These are phyloP conservation scores for Irpex sp. DNA, from an alignment of 1,284 basidiomycete species.

Conservation along the genomic window DNA sequence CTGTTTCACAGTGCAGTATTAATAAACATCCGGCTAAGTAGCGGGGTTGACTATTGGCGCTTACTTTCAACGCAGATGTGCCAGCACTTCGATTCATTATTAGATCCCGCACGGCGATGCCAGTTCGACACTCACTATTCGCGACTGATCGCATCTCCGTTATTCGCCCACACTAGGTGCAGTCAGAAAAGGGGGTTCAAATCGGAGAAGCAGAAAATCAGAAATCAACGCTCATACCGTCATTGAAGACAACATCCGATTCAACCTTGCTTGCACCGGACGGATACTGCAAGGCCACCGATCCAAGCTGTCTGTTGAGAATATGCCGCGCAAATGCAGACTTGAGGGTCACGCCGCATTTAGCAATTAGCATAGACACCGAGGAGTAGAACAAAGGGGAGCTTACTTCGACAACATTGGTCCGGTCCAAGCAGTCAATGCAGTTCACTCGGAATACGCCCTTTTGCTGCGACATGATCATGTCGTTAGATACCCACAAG, in stretches of 20 bases:
- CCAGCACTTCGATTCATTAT: conserved; percentile 53
- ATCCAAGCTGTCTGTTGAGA: conserved; percentile 77
- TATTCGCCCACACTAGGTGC: conserved; percentile 87
- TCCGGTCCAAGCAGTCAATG: conserved; percentile 90
- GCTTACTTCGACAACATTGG: conserved; percentile 82
- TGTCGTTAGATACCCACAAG: conserved; percentile 78
- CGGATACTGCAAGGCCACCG: conserved; percentile 66
- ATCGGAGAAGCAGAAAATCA: conserved; percentile 1
- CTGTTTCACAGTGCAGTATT: conserved; percentile 28
- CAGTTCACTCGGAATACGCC: conserved; percentile 89
- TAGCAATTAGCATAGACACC: background rate
- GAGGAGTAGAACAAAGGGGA: background rate
- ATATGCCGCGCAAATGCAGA: conserved; percentile 88
- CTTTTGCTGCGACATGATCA: conserved; percentile 75
- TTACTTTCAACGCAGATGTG: conserved; percentile 87
- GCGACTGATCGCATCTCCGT: conserved; percentile 85
- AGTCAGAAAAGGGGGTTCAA: background rate
- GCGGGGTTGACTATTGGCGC: conserved; percentile 13
- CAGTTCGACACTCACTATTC: conserved; percentile 64
- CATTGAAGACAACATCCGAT: conserved; percentile 83
- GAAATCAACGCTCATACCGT: conserved; percentile 45
- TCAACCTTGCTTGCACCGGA: conserved; percentile 48
- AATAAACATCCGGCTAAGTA: background rate
- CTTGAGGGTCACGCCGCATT: conserved; percentile 33
- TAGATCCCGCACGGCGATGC: background rate